These are phyloP conservation scores for Stagonosporopsis rhizophila DNA, from an alignment of 2,329 filamentous ascomycete genomes.

Conservation along the genomic window DNA sequence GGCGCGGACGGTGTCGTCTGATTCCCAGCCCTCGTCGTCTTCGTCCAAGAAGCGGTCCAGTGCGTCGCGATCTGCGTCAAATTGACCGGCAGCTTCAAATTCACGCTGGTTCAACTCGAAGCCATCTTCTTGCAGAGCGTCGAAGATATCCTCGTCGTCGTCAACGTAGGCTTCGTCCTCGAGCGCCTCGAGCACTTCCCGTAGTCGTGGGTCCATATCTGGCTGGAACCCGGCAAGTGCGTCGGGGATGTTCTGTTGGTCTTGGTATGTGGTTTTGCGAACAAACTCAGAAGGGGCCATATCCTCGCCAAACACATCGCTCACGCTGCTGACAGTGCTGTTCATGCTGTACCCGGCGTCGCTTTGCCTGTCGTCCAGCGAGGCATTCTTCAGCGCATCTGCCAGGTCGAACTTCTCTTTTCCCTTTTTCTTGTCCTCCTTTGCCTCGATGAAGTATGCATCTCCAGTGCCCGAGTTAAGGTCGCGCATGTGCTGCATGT, in stretches of 20 bases:
- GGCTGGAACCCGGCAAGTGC: slow-evolving; percentile 92
- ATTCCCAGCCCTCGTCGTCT: slow-evolving; percentile 89
- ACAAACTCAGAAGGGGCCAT: slow-evolving; percentile 82
- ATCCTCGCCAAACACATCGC: slow-evolving; percentile 72
- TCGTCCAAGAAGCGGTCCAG: slow-evolving; percentile 59
- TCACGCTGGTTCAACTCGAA: slow-evolving; percentile 79
- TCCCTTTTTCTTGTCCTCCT: slow-evolving; percentile 72
- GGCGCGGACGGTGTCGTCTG: slow-evolving; percentile 84
- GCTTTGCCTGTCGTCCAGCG: slow-evolving; percentile 52
- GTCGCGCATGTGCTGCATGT: slow-evolving; percentile 98
- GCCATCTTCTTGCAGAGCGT: slow-evolving; percentile 71
- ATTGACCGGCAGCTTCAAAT: slow-evolving; percentile 69
- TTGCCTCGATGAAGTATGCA: slow-evolving; percentile 80
- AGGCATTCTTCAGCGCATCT: slow-evolving; percentile 72
- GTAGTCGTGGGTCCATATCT: slow-evolving; percentile 92
- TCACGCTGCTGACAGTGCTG: slow-evolving; percentile 51
- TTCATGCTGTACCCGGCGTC: slow-evolving; percentile 53
- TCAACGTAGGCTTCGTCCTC: slow-evolving; percentile 97
- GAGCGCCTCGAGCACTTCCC: slow-evolving; percentile 89
- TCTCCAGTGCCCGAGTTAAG: slow-evolving; percentile 71
- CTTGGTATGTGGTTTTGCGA: slow-evolving; percentile 80
- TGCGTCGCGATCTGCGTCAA: slow-evolving; percentile 36
- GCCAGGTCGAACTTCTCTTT: slow-evolving; percentile 76
- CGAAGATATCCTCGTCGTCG: slow-evolving; percentile 82
- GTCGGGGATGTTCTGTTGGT: slow-evolving; percentile 92